Evolutionary conservation across 208 protist species (phyloP).

Genomic region (Polymyxa betae): DNA sequence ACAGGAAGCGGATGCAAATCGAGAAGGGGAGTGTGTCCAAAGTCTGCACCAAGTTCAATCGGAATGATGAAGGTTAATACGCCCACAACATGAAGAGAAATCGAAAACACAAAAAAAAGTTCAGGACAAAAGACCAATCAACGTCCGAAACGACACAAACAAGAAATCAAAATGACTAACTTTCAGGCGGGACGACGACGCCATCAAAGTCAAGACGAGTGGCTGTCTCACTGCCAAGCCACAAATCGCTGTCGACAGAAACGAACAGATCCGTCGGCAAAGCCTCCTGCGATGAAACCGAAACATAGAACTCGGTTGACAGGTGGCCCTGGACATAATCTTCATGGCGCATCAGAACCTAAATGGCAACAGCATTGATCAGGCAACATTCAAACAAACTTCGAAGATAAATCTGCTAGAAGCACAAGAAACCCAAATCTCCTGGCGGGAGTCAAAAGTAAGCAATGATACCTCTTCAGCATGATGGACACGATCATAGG

Average conservation of each 20-base stretch:
- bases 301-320: background rate
- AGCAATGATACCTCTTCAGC: constrained; percentile 9
- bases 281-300: background rate
- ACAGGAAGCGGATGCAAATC: constrained; percentile 39
- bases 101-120: too few relatives aligned
- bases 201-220: background rate
- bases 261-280: constrained; percentile 21
- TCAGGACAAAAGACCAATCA: too few relatives aligned
- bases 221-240: background rate
- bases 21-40: background rate
- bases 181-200: background rate
- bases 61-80: background rate
- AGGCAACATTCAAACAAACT: background rate
- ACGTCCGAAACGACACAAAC: too few relatives aligned
- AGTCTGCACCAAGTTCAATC: background rate
- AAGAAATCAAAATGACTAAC: background rate
- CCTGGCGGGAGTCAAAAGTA: too few relatives aligned
- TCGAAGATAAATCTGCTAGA: too few relatives aligned
- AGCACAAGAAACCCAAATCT: too few relatives aligned
- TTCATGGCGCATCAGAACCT: background rate
- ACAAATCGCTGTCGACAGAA: constrained; percentile 39
- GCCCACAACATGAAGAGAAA: too few relatives aligned
- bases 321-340: background rate
- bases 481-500: constrained; percentile 29
- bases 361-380: background rate